Base-by-base conservation (phyloP, 2,329 filamentous ascomycete species). In the Cordyceps cicadae region DNA sequence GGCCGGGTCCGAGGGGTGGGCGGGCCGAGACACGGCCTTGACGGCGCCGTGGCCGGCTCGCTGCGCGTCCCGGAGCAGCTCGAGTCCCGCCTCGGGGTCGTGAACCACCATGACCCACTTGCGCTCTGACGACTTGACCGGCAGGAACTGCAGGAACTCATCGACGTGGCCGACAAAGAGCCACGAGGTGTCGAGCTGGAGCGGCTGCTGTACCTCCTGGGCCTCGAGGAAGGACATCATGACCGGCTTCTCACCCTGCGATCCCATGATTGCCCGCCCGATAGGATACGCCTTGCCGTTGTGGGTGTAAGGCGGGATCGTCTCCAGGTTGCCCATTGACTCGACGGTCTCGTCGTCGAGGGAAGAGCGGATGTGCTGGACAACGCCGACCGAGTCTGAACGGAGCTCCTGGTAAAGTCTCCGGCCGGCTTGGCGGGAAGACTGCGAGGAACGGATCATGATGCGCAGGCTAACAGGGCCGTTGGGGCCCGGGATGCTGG, bases 141-240 rank as follows among this genome's bases (percentile, higher is more conserved):
- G 69, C 0, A 71, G 53, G 19, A 71, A 71, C n/a, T 71, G 69
- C 1, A 71, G 34, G 21, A 69, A 70, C 61, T 71, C 68, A 37
- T 70, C 69, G 0, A 69, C 66, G 24, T 71, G 69, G 5, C 69
- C 68, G 9, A 71, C 63, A 0, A n/a, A 26, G 2, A 71, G 41
- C 68, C 68, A 71, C 1, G 34, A 61, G 2, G 67, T 69, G 39
- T 71, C 73, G 0, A 77, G 64, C 0, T 69, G 58, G 2, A 77
- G 59, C 0, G 74, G 72, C 4, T 69, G 64, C 49, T 77, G 74
- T 1, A 69, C 61, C 21, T 70, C 70, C 54, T 77, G 74, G 0
- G 69, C 71, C 5, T 67, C 53, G 5, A 77, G 63, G 32, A 71
- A 71, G 1, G 62, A 59, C 1, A 68, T 49, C 26, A 76, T 65